Base-by-base conservation (phyloP, 2,329 filamentous ascomycete genomes). In the Alternaria infectoria region DNA sequence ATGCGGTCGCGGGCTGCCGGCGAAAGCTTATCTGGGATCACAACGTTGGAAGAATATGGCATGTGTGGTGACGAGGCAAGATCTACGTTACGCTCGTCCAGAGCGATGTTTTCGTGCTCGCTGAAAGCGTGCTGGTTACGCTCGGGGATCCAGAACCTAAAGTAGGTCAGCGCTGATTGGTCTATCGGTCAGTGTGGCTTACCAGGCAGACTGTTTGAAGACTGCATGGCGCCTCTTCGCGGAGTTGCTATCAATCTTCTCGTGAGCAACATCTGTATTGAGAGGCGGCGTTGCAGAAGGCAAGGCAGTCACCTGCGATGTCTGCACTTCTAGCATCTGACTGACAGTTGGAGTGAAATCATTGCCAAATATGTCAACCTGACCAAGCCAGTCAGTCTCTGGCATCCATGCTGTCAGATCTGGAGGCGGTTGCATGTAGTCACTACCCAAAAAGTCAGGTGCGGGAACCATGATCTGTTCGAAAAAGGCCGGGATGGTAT, bases 121-220 rank as follows among this genome's bases (percentile, higher is more conserved):
- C 70, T 74, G 44, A 77, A 77, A 8, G 74, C 71, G 45, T 74
- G 64, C 12, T 74, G 71, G n/a, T 74, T 74, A 1, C 66, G 66
- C 28, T 71, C 68, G 2, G 76, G 75, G 9, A 69, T 61, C 73
- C 72, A 77, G 2, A 74, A 65, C 71, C 36, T 40, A 40, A 5
- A 17, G 36, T 4, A 9, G 36, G n/a, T 40, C 36, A 40, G 36
- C 36, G 36, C 36, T 40, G 36, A 40, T 17, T 40, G n/a, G 36
- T 40, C 36, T 17, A 40, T 40, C 9, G 9, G 36, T 40, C n/a
- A 40, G 36, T 40, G 36, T 40, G n/a, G n/a, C n/a, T 40, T 40
- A 40, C 36, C 66, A 71, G 30, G 64, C 59, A 11, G 64, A 74
- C 54, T 65, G 61, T 57, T 65, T 49, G 57, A 69, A 66, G n/a